These are phyloP conservation scores for Calonectria hawksworthii DNA, from an alignment of 2,329 filamentous ascomycete species.

Conservation along the genomic window DNA sequence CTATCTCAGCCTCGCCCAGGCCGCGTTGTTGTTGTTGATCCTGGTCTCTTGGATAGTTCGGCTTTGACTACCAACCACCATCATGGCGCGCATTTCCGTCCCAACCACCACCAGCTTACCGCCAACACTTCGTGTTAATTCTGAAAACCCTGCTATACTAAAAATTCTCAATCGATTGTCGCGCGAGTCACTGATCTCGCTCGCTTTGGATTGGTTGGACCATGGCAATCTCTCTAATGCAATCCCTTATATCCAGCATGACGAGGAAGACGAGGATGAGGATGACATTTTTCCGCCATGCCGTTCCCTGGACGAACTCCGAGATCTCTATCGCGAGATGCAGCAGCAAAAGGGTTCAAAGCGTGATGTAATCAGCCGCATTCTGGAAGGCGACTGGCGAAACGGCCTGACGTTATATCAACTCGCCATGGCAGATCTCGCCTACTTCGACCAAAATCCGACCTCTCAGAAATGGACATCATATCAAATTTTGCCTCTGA, in stretches of 20 bases:
- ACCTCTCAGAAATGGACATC: slow-evolving; percentile 75
- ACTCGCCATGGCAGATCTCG: slow-evolving; percentile 77
- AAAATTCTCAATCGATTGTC: slow-evolving; percentile 80
- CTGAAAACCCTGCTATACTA: slow-evolving; percentile 73
- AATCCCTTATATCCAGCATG: slow-evolving; percentile 50
- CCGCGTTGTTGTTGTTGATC: slow-evolving; percentile 19
- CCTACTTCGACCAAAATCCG: slow-evolving; percentile 76
- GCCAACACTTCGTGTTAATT: slow-evolving; percentile 77
- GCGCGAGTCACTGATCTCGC: slow-evolving; percentile 77
- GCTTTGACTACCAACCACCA: slow-evolving; percentile 4
- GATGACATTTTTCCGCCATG: slow-evolving; percentile 79
- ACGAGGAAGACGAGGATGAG: slow-evolving; percentile 69
- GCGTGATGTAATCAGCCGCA: slow-evolving; percentile 73
- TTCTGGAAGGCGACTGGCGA: slow-evolving; percentile 78
- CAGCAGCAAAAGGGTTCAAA: slow-evolving; percentile 72
- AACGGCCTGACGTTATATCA: slow-evolving; percentile 75
- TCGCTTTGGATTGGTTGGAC: slow-evolving; percentile 84
- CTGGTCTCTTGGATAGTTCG: slow-evolving; percentile 26
- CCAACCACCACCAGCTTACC: slow-evolving; percentile 80
- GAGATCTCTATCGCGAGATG: slow-evolving; percentile 73
- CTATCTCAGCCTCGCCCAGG: slow-evolving; percentile 23
- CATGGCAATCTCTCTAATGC: slow-evolving; percentile 73
- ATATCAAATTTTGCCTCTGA: slow-evolving; percentile 70
- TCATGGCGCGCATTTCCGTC: slow-evolving; percentile 72
- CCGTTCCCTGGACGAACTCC: slow-evolving; percentile 74